A percentile compares a stretch with the other conserved stretches of the same genome.
Evolutionary conservation across 371 early-diverging fungal genomes (phyloP).

Genomic region (Mortierella sp.): DNA sequence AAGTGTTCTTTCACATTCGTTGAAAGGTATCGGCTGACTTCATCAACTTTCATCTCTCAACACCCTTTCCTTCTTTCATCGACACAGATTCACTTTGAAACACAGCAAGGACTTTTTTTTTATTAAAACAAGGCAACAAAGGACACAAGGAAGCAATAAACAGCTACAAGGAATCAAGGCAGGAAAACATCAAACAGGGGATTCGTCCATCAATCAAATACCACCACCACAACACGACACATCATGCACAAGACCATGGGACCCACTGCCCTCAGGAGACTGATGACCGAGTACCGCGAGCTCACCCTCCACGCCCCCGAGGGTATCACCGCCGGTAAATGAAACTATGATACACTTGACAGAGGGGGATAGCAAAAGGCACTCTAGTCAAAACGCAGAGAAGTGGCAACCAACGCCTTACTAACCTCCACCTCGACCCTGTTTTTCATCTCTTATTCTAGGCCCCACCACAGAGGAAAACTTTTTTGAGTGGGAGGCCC

Average conservation of each 20-base stretch:
- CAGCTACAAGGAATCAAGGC: not conserved
- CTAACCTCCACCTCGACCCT: not conserved
- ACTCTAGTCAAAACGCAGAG: not conserved
- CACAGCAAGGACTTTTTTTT: not conserved
- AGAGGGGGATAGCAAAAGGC: not conserved
- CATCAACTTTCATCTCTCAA: not conserved
- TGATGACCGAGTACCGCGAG: slow-evolving; percentile 98
- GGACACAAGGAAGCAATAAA: not conserved
- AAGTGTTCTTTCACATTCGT: not conserved
- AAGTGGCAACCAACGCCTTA: not conserved
- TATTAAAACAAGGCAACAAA: not conserved
- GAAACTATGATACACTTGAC: not conserved
- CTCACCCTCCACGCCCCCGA: slow-evolving; percentile 95
- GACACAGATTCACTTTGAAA: slow-evolving; percentile 1
- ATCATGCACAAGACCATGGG: slow-evolving; percentile 60
- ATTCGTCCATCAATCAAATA: not conserved
- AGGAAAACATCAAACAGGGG: not conserved
- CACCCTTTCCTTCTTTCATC: no score
- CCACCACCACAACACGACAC: not conserved
- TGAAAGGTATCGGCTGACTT: not conserved
- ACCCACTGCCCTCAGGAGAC: slow-evolving; percentile 90
- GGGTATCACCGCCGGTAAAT: slow-evolving; percentile 92
- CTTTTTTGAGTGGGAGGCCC: slow-evolving; percentile 97
- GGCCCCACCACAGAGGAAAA: slow-evolving; percentile 94
- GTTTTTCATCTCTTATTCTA: slow-evolving; percentile 31